These are phyloP conservation scores for Echria macrotheca DNA, from an alignment of 495 filamentous ascomycete genomes.

Conservation along the genomic window DNA sequence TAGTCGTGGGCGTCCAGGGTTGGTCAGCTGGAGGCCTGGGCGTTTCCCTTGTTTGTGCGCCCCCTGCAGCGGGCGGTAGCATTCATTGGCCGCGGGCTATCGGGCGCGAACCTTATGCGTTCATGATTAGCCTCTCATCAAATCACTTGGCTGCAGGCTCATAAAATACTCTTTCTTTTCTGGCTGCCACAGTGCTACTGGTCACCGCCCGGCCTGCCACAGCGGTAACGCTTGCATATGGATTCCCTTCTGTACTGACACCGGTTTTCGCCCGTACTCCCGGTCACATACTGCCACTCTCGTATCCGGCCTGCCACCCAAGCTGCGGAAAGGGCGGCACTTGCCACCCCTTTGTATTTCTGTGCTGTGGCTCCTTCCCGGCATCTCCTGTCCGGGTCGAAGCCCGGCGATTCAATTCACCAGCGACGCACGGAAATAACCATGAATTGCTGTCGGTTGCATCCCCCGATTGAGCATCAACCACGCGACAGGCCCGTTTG, in stretches of 20 bases:
- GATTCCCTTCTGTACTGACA: too few species aligned
- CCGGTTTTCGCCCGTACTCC: too few species aligned
- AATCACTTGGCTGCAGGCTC: constrained; percentile 11
- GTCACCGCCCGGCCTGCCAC: background rate
- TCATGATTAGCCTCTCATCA: constrained; percentile 10
- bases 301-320: background rate
- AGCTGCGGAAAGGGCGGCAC: background rate
- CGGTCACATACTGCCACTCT: too few species aligned
- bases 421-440: too few species aligned
- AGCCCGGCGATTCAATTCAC: too few species aligned
- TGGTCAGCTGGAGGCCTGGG: constrained; percentile 8
- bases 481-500: too few species aligned
- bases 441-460: too few species aligned
- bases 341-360: background rate
- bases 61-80: constrained; percentile 2
- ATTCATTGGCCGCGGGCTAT: constrained; percentile 3
- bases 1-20: constrained; percentile 8
- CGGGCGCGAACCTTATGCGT: constrained; percentile 10
- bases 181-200: background rate
- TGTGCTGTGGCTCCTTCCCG: too few species aligned
- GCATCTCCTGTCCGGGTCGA: too few species aligned
- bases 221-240: background rate
- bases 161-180: constrained; percentile 1
- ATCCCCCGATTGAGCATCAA: too few species aligned
- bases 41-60: constrained; percentile 5